These are phyloP conservation scores for Pleurotus cornucopiae DNA, from an alignment of 768 basidiomycete genomes.

Conservation along the genomic window DNA sequence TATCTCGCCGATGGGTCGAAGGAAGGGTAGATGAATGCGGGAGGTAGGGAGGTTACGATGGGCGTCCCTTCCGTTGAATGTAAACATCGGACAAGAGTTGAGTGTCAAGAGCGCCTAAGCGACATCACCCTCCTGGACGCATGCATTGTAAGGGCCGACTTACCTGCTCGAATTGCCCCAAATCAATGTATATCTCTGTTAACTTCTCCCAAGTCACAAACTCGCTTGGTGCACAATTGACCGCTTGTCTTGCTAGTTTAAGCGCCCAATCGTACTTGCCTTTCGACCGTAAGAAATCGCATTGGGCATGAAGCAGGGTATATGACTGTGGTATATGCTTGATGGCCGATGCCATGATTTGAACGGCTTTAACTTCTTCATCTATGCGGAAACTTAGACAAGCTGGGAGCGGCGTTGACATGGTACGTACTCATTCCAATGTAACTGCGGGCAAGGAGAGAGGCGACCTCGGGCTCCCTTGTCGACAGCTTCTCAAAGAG, in stretches of 20 bases:
- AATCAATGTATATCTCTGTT: conserved; percentile 91
- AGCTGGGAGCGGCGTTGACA: no score
- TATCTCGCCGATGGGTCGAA: conserved; percentile 83
- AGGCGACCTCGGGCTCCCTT: conserved; percentile 87
- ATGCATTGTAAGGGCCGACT: conserved; percentile 21
- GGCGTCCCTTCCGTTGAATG: conserved; percentile 92
- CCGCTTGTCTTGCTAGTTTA: conserved; percentile 88
- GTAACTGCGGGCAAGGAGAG: conserved; percentile 83
- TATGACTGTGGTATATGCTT: conserved; percentile 88
- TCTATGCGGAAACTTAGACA: conserved; percentile 41
- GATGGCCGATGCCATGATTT: conserved; percentile 85
- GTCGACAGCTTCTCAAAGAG: conserved; percentile 86
- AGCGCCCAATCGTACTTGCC: conserved; percentile 85
- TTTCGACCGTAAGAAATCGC: conserved; percentile 88
- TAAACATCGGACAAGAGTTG: conserved; percentile 99
- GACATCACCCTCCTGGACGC: neutral
- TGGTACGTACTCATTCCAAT: conserved; percentile 89
- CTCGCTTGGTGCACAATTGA: conserved; percentile 97
- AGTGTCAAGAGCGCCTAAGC: conserved; percentile 75
- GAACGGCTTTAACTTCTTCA: conserved; percentile 97
- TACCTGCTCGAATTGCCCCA: conserved; percentile 78
- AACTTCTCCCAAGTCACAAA: conserved; percentile 99
- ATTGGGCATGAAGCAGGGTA: conserved; percentile 90
- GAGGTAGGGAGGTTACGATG: conserved; percentile 81
- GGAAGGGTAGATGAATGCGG: conserved; percentile 82